phyloP scores from a whole-genome alignment of 2,329 filamentous ascomycete genomes.

The Calonectria hongkongensis region DNA sequence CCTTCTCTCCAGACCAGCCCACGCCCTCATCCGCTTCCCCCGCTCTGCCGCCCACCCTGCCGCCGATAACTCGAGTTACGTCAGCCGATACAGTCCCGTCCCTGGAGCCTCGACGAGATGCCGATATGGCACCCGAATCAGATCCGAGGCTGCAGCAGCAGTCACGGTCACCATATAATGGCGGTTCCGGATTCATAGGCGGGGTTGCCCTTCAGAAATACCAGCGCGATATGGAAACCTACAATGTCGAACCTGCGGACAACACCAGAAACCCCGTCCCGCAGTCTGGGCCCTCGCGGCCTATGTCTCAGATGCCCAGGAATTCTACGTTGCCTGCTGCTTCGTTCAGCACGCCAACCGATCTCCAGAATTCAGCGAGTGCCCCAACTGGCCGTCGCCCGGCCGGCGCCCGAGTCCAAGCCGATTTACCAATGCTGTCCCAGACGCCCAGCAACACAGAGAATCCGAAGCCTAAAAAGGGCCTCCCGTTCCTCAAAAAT shows the following conservation, averaged over 20 bases:
- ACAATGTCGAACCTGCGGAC: conserved; percentile 48
- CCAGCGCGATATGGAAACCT: conserved; percentile 61
- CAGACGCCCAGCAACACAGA: conserved; percentile 60
- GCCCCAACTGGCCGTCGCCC: conserved; percentile 64
- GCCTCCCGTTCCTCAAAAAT: conserved; percentile 75
- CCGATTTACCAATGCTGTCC: conserved; percentile 60
- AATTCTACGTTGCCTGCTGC: conserved; percentile 60
- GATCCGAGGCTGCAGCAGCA: conserved; percentile 53
- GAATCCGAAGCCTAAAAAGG: conserved; percentile 69
- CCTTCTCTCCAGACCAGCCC: conserved; percentile 59
- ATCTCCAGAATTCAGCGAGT: conserved; percentile 63
- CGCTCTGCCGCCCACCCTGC: conserved; percentile 68
- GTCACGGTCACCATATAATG: conserved; percentile 60
- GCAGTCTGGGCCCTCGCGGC: conserved; percentile 56
- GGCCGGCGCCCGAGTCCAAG: conserved; percentile 62
- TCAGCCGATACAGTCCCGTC: conserved; percentile 61
- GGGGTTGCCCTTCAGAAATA: conserved; percentile 73
- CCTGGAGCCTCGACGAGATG: conserved; percentile 52
- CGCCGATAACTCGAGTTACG: conserved; percentile 70
- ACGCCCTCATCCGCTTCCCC: conserved; percentile 60
- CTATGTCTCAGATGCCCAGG: conserved; percentile 49
- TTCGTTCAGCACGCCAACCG: conserved; percentile 69
- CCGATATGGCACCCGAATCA: conserved; percentile 46
- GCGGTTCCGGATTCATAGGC: conserved; percentile 71
- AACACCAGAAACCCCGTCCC: conserved; percentile 44